Base-by-base conservation (phyloP, 345 rosid species). In the Eucalyptus marginata region DNA sequence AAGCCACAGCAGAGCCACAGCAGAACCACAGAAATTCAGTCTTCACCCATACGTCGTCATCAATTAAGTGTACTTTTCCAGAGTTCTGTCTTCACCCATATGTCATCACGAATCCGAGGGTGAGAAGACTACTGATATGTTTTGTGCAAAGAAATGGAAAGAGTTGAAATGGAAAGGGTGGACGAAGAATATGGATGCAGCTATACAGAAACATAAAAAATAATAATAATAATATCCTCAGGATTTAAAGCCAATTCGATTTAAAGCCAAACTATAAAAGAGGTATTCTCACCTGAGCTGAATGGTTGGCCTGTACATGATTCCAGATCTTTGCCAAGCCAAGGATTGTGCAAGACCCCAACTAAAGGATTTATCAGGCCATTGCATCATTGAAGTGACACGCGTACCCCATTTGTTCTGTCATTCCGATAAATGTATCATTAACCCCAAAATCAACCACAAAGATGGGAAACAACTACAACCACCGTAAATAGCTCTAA, bases 331-430 rank as follows among this genome's bases (percentile, higher is more conserved):
- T 93, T 94, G 94, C 99, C 99, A 97, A 87, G 97, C 97, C 93
- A 96, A 90, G 89, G 97, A 94, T 92, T 97, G 99, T 89, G 95
- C 92, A 89, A 97, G 90, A 90, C 96, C 94, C 59, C 96, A 80
- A 10, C 95, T 91, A 54, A 96, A 92, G 49, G 99, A 97, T 92
- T 94, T 96, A 91, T 97, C 99, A 44, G 99, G 99, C 98, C 95
- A 96, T 47, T 96, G 96, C 50, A 97, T 90, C 95, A 93, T 93
- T 36, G 99, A 98, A 11, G 99, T 96, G 88, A 97, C 93, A 54
- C 98, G 89, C n/a, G 98, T 95, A 89, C 99, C 99, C 93, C 96
- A 94, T 90, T 96, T 96, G 93, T 93, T 97, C 99, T 97, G 95
- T 87, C n/a, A 58, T 64, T 64, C 71, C 71, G n/a, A 29, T 17